These are phyloP conservation scores for Trichoderma citrinoviride DNA, from an alignment of 2,329 filamentous ascomycete genomes.

Conservation along the genomic window DNA sequence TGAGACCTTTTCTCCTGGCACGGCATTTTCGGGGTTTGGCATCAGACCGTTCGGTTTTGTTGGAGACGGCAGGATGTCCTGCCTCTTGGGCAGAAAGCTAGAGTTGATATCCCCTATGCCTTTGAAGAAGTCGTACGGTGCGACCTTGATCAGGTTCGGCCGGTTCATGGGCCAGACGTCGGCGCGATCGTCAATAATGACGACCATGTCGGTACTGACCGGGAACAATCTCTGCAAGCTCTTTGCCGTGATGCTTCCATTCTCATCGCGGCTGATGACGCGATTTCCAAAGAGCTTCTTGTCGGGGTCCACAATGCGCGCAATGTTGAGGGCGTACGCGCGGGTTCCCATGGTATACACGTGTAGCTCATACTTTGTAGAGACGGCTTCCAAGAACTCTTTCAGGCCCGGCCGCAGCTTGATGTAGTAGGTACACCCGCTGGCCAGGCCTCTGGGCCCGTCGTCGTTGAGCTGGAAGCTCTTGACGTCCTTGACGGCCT, in stretches of 20 bases:
- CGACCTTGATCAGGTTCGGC: conserved; percentile 89
- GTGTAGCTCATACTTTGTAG: conserved; percentile 86
- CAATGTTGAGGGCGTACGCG: conserved; percentile 91
- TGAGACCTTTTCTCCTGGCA: conserved; percentile 32
- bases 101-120: conserved; percentile 99
- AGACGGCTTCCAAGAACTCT: conserved; percentile 74
- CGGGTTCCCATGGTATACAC: conserved; percentile 99
- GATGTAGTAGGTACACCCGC: conserved; percentile 95
- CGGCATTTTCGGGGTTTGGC: background rate
- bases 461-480: conserved; percentile 89
- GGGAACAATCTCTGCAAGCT: conserved; percentile 88
- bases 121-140: conserved; percentile 95
- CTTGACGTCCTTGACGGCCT: conserved; percentile 82
- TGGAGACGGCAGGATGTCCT: conserved; percentile 47
- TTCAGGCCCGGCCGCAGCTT: conserved; percentile 87
- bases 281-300: conserved; percentile 88
- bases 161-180: conserved; percentile 94
- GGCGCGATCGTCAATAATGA: conserved; percentile 95
- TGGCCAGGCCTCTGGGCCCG: conserved; percentile 63
- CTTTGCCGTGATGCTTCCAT: conserved; percentile 88
- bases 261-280: conserved; percentile 95
- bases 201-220: conserved; percentile 97
- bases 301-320: conserved; percentile 87
- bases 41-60: conserved; percentile 30
- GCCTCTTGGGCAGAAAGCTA: conserved; percentile 83